Evolutionary conservation across 1,139 yeast species (phyloP).

Genomic region (Taphrina confusa): DNA sequence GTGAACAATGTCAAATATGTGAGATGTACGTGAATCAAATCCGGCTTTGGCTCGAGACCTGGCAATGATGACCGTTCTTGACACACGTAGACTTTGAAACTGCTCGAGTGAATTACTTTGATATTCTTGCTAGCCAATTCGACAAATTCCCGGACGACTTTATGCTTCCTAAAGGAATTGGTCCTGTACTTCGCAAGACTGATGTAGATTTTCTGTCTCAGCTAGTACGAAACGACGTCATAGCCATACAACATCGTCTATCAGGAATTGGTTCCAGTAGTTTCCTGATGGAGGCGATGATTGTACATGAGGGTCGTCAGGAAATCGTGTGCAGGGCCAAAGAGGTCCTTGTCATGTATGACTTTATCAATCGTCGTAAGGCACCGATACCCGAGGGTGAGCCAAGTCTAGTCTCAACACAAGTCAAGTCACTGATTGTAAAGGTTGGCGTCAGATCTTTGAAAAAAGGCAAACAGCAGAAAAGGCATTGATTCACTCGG

Average conservation of each 20-base stretch:
- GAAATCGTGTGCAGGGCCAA: slow-evolving; percentile 19
- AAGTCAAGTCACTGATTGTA: too few species aligned
- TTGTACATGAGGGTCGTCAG: slow-evolving; percentile 17
- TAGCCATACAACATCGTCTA: slow-evolving; percentile 21
- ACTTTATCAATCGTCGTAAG: slow-evolving; percentile 12
- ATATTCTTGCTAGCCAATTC: slow-evolving; percentile 8
- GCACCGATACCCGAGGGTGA: slow-evolving; percentile 26
- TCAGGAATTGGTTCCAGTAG: slow-evolving; percentile 8
- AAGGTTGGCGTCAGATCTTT: slow-evolving; percentile 3
- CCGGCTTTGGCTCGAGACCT: too few species aligned
- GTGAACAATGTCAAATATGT: slow-evolving; percentile 28
- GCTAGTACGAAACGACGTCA: slow-evolving; percentile 26
- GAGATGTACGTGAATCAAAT: background rate
- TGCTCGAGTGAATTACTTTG: slow-evolving; percentile 28
- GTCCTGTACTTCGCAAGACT: slow-evolving; percentile 24
- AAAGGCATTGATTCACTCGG: too few species aligned
- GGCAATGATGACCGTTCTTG: too few species aligned
- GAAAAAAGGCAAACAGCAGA: background rate
- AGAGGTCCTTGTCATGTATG: slow-evolving; percentile 29
- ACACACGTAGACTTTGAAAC: slow-evolving; percentile 14
- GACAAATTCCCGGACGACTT: slow-evolving; percentile 15
- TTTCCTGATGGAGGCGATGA: slow-evolving; percentile 17
- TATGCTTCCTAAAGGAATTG: slow-evolving; percentile 16
- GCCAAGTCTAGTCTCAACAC: background rate
- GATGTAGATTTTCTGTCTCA: slow-evolving; percentile 21